These are phyloP conservation scores for Ochetophila trinervis DNA, from an alignment of 306 rosid species.

Conservation along the genomic window DNA sequence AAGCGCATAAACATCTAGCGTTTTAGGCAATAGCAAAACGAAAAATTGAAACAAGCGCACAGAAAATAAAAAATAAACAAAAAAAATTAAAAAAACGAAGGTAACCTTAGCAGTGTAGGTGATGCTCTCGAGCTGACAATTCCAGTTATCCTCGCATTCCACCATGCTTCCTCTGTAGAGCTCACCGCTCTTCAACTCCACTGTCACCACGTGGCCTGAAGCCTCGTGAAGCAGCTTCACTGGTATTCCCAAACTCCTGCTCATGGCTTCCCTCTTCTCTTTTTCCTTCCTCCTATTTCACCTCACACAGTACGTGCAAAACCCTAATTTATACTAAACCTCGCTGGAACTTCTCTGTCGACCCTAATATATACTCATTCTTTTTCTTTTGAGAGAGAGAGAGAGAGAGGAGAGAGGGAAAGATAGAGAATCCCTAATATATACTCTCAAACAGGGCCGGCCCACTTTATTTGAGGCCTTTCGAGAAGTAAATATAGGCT, in stretches of 20 bases:
- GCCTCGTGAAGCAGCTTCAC: conserved; percentile 99
- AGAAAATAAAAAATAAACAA: not conserved
- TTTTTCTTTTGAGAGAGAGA: too few relatives aligned
- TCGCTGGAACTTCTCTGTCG: not conserved
- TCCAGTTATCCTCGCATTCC: conserved; percentile 99
- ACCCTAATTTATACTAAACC: conserved; percentile 38
- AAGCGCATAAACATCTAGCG: conserved; percentile 1
- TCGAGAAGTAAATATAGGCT: not conserved
- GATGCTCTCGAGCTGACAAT: conserved; percentile 96
- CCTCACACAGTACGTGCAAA: conserved; percentile 16
- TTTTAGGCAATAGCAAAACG: not conserved
- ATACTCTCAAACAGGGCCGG: not conserved
- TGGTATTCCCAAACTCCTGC: conserved; percentile 96
- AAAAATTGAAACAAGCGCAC: not conserved
- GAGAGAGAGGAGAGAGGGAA: too few relatives aligned
- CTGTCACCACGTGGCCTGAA: conserved; percentile 88
- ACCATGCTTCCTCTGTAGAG: conserved; percentile 95
- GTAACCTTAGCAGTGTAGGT: conserved; percentile 97
- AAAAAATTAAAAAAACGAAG: not conserved
- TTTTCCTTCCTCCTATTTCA: not conserved
- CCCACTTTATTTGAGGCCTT: not conserved
- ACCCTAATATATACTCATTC: not conserved
- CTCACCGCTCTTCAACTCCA: conserved; percentile 98
- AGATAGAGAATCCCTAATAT: too few relatives aligned
- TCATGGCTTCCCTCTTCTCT: conserved; percentile 43